phyloP scores from a whole-genome alignment of 2,329 filamentous ascomycete species.

The Lanzia echinophila region DNA sequence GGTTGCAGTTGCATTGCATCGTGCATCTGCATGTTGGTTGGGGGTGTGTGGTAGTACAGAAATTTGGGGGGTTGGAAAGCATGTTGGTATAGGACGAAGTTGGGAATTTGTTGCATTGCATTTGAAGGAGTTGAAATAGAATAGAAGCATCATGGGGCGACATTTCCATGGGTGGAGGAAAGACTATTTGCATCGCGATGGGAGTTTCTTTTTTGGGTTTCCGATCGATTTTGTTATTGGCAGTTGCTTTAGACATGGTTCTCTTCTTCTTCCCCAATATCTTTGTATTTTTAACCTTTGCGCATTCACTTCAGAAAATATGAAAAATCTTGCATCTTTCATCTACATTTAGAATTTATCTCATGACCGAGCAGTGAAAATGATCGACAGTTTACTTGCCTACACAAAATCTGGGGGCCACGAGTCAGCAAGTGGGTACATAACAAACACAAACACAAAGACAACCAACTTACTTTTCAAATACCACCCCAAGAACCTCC shows the following conservation, averaged over 20 bases:
- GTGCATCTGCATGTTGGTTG: neutral
- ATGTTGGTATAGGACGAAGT: neutral
- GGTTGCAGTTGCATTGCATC: neutral
- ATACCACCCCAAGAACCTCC: slow-evolving; percentile 91
- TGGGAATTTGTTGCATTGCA: neutral
- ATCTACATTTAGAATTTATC: neutral
- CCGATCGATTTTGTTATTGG: neutral
- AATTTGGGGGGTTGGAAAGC: neutral
- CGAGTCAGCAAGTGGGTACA: slow-evolving; percentile 1
- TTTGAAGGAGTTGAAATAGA: neutral
- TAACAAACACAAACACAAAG: neutral
- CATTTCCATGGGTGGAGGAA: neutral
- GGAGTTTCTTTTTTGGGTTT: neutral
- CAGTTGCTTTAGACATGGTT: neutral
- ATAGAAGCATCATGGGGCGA: neutral
- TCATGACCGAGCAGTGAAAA: neutral
- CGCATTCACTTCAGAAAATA: neutral
- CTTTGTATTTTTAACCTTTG: neutral
- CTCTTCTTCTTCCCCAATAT: neutral
- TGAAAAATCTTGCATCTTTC: neutral
- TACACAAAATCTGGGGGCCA: slow-evolving; percentile 25
- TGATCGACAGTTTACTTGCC: slow-evolving; percentile 20
- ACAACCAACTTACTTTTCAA: slow-evolving; percentile 66
- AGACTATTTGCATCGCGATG: neutral
- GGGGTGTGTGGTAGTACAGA: neutral